Conservation (phyloP, 2,329 filamentous ascomycete genomes). For the Colletotrichum theobromicola region DNA sequence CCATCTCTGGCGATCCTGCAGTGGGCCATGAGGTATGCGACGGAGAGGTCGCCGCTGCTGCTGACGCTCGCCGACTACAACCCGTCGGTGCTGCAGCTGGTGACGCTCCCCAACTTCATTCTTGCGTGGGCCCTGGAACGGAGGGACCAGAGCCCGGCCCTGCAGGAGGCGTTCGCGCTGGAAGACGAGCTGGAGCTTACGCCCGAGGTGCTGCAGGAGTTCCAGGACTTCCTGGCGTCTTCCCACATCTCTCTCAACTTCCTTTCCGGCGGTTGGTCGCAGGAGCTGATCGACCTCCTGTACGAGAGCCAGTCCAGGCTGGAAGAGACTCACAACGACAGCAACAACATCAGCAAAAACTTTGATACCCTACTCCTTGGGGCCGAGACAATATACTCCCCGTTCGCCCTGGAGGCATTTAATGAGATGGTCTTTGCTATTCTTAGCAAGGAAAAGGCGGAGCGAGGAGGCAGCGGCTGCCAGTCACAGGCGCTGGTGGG, state of each 20-base stretch:
- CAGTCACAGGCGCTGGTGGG: constrained; percentile 62
- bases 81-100: constrained; percentile 75
- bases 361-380: constrained; percentile 64
- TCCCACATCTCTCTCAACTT: constrained; percentile 65
- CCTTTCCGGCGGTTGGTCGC: constrained; percentile 77
- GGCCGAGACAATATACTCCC: constrained; percentile 85
- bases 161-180: constrained; percentile 51
- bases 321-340: background rate
- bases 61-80: constrained; percentile 83
- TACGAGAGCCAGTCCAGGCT: constrained; percentile 33
- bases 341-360: background rate
- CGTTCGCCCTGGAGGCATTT: constrained; percentile 72
- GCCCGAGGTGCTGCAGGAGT: constrained; percentile 60
- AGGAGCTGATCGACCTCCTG: constrained; percentile 66
- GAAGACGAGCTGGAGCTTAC: constrained; percentile 71
- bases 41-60: constrained; percentile 44
- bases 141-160: constrained; percentile 37
- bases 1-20: constrained; percentile 76
- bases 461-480: constrained; percentile 20
- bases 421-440: constrained; percentile 68
- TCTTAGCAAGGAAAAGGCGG: constrained; percentile 51
- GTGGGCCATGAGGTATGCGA: constrained; percentile 49
- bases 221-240: constrained; percentile 56
- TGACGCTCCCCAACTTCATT: constrained; percentile 80
- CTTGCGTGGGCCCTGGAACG: constrained; percentile 68